Percentiles rank a stretch among this genome's conserved stretches.
Conservation (phyloP, 2,329 filamentous ascomycete species). For the Sporothrix humicola region DNA sequence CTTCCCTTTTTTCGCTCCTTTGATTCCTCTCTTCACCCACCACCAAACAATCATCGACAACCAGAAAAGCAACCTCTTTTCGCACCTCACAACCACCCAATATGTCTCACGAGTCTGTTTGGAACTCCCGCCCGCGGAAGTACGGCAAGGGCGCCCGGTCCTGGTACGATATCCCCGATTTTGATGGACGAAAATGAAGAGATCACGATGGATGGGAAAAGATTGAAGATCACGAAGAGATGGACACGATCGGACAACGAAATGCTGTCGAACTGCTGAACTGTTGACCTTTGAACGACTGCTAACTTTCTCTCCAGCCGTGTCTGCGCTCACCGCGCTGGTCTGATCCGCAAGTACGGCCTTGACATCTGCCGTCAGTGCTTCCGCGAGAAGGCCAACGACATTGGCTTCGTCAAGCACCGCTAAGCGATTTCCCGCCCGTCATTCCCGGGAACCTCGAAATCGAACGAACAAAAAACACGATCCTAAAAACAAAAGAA, state of each 20-base stretch:
- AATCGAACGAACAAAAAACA: background rate
- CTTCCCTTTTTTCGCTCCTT: conserved; percentile 5
- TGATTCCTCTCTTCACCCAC: conserved; percentile 9
- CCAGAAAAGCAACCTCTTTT: conserved; percentile 25
- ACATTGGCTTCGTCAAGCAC: conserved; percentile 74
- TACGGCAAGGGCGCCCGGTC: conserved; percentile 95
- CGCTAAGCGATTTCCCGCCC: conserved; percentile 26
- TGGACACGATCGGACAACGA: conserved; percentile 17
- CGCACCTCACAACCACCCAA: conserved; percentile 42
- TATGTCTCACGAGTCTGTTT: conserved; percentile 88
- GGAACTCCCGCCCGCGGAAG: conserved; percentile 96
- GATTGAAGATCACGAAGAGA: background rate
- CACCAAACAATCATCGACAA: conserved; percentile 17
- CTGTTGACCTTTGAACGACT: conserved; percentile 31
- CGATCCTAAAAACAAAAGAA: background rate
- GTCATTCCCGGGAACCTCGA: background rate
- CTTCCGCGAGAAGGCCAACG: conserved; percentile 75
- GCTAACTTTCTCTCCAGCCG: conserved; percentile 53
- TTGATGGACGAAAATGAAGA: background rate
- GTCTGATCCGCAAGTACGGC: conserved; percentile 99
- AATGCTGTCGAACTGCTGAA: background rate
- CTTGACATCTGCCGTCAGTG: conserved; percentile 85
- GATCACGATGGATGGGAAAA: background rate
- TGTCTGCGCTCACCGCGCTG: conserved; percentile 88
- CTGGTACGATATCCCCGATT: conserved; percentile 66